Evolutionary conservation across 139 green algal genomes (phyloP), one percentile per base, ranked within the genome.

Genomic region (Ostreobium quekettii): DNA sequence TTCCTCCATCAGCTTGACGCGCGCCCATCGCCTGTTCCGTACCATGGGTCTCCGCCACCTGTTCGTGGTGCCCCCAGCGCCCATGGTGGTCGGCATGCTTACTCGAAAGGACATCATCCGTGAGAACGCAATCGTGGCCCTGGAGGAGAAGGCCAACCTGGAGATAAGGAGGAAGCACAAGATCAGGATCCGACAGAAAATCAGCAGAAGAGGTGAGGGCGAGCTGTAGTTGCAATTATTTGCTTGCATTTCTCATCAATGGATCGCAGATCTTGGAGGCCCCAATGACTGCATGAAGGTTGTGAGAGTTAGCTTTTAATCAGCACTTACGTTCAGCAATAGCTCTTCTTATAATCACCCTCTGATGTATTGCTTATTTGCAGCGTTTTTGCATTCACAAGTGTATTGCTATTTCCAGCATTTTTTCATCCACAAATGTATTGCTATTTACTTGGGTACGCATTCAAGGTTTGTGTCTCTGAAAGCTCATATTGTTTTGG

Each of bases 31-130:
- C 57, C 69, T 87, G 48, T 87, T 91, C 70, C 66, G 85, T 29
- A 84, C 78, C 32, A 81, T 91, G 77, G 85, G 85, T 39, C 71
- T 91, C 59, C 77, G 81, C 32, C 78, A 89, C 71, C 48, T 91
- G 39, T 82, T 83, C 47, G 81, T 91, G 33, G 75, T 71, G 8
- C 74, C 75, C 1, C 28, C 64, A 2, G 70, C 75, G 46, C 84
- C 80, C 2, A 59, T 69, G 37, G 76, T 88, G 46, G 68, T 78
- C 4, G 84, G 84, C 1, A 22, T 90, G n/a, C 48, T 90, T 24
- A 90, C 82, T 0, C 73, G 84, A n/a, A 90, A 90, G 71, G 82
- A 68, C 35, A 38, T 68, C 35, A 68, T 68, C 6, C 49, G 53
- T 22, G 61, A 68, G 4, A 68, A 68, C 35, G 61, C 61, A 30